These are phyloP conservation scores for Afroboletus lepidellus DNA, from an alignment of 1,284 basidiomycete genomes.

Conservation along the genomic window DNA sequence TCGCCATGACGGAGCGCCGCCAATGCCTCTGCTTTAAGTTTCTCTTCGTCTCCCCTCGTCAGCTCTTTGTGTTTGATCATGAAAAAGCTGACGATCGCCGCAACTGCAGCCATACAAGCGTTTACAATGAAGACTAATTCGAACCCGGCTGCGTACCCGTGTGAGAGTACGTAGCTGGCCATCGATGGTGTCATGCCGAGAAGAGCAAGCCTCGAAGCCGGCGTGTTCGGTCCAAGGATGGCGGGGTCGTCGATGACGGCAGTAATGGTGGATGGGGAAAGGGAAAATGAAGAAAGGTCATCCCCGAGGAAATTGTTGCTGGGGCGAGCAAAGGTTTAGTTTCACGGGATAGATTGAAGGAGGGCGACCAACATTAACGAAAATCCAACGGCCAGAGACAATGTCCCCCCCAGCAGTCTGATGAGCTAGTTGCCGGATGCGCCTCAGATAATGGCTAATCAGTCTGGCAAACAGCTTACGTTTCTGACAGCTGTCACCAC, in stretches of 20 bases:
- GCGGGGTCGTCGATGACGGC: conserved; percentile 50
- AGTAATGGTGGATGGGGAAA: conserved; percentile 38
- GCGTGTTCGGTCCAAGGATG: conserved; percentile 37
- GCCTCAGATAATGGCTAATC: conserved; percentile 1
- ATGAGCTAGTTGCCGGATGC: conserved; percentile 46
- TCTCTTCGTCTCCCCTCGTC: conserved; percentile 53
- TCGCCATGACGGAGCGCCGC: conserved; percentile 1
- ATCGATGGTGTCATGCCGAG: conserved; percentile 37
- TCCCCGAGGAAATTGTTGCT: conserved; percentile 56
- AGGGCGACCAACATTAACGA: conserved; percentile 47
- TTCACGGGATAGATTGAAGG: neutral
- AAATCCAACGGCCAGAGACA: conserved; percentile 60
- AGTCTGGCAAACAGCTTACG: conserved; percentile 34
- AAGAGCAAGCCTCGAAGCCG: conserved; percentile 26
- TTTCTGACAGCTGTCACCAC: conserved; percentile 71
- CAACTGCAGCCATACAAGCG: conserved; percentile 44
- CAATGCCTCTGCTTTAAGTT: conserved; percentile 38
- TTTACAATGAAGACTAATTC: conserved; percentile 57
- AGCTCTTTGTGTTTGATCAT: conserved; percentile 62
- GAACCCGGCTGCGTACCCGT: conserved; percentile 59
- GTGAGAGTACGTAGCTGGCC: conserved; percentile 44
- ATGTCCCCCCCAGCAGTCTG: conserved; percentile 60
- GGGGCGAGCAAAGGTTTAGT: neutral
- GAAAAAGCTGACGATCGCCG: conserved; percentile 49
- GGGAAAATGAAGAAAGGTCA: conserved; percentile 39